phyloP scores from a whole-genome alignment of 1,284 basidiomycete species.

The Agaricales sp. region DNA sequence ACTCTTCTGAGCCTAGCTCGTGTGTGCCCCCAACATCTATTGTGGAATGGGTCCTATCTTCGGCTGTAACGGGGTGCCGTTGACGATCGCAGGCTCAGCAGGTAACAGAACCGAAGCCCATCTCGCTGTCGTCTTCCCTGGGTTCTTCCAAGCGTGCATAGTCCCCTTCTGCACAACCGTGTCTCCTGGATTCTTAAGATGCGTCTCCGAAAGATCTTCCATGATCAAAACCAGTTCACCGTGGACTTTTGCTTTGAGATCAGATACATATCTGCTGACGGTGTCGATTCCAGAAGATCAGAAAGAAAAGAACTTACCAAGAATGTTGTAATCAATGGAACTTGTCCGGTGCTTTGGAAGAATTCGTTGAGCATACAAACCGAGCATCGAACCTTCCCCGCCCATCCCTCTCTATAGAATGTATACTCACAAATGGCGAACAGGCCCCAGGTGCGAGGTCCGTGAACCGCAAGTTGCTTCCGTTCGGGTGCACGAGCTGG shows the following conservation, averaged over 20 bases:
- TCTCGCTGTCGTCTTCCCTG: constrained; percentile 38
- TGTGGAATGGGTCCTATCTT: constrained; percentile 9
- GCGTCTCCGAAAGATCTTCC: constrained; percentile 47
- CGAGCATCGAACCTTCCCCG: too few relatives aligned
- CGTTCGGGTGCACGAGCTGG: constrained; percentile 34
- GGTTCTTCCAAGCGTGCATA: constrained; percentile 53
- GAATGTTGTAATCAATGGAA: constrained; percentile 52
- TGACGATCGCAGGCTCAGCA: constrained; percentile 39
- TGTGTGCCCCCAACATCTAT: too few relatives aligned
- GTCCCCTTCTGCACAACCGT: constrained; percentile 47
- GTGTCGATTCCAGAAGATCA: background rate
- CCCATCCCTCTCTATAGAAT: too few relatives aligned
- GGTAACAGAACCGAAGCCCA: constrained; percentile 45
- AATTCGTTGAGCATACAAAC: too few relatives aligned
- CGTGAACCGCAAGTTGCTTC: constrained; percentile 41
- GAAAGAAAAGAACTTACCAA: constrained; percentile 27
- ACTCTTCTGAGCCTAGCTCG: too few relatives aligned
- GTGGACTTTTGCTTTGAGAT: constrained; percentile 25
- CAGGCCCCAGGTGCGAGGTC: constrained; percentile 45
- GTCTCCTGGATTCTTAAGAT: constrained; percentile 45
- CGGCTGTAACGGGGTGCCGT: constrained; percentile 29
- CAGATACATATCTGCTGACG: too few relatives aligned
- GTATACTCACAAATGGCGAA: constrained; percentile 35
- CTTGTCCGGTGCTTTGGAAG: constrained; percentile 29
- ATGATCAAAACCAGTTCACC: constrained; percentile 44